Base-by-base conservation (phyloP, 352 stramenopile genomes). In the Stramenopiles sp. region DNA sequence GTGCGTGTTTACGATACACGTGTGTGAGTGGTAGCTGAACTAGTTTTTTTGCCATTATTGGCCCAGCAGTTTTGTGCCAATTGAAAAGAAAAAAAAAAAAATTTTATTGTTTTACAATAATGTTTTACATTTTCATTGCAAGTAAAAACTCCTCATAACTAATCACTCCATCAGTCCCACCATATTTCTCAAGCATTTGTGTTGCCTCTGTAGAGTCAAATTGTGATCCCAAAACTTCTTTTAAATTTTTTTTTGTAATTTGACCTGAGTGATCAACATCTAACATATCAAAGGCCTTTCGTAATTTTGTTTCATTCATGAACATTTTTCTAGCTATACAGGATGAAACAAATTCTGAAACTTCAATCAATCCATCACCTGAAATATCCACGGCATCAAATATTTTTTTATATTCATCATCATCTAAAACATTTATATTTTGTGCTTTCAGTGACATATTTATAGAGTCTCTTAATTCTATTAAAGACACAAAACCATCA, bases 361-460 rank as follows among this genome's bases (percentile, higher is more conserved):
- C 62, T 41, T 75, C 56, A 47, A 88, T 71, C 48, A 93, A 65
- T 3, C 71, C 74, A 1, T 74, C 78, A 4, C 74, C 78, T 44
- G 90, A 62, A 54, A 91, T 91, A 57, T 93, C 78, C 2, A 83
- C 67, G 46, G 87, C 91, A 44, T 81, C 68, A 22, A 93, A 77
- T 23, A 68, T 47, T 0, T 68, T 67, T 28, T 62, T 66, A 44
- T 72, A 68, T 40, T 62, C 58, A 20, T 60, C 50, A 45, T 89
- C 69, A 29, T 85, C 62, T 0, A 62, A 71, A 50, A 66, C 57
- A 49, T 73, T 76, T n/a, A 78, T 60, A 29, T 68, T 56, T 44
- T 7, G 19, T 5, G 29, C 17, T 29, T 5, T 4, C 15, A 17
- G 38, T 29, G 5, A 44, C 5, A 3, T 45, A 8, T n/a, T n/a